A percentile compares a stretch with the other conserved stretches of the same genome.
Conservation (phyloP, 257 asterid species). For the Petunia secreta region DNA sequence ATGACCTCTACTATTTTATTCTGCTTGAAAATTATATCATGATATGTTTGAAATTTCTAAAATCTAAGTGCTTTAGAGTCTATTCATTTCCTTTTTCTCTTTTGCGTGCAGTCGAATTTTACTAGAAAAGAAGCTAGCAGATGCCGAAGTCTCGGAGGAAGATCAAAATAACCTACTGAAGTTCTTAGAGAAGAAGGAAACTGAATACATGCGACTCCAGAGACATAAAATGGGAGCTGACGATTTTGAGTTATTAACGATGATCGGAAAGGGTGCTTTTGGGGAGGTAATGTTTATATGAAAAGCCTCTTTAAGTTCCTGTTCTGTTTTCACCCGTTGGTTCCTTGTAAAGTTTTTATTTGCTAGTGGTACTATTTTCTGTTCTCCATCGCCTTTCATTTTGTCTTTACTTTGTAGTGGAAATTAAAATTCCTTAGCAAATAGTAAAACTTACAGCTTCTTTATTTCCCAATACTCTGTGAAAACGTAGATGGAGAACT, state of each 20-base stretch:
- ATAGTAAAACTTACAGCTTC: not conserved
- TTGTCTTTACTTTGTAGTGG: not conserved
- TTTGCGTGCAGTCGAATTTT: slow-evolving; percentile 63
- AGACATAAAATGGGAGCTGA: slow-evolving; percentile 96
- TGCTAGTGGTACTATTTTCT: not conserved
- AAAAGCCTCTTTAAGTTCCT: not conserved
- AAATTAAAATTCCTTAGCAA: not conserved
- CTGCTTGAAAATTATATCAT: not conserved
- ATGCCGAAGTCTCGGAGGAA: slow-evolving; percentile 97
- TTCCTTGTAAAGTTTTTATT: not conserved
- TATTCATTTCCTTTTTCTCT: slow-evolving; percentile 28
- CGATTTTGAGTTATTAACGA: slow-evolving; percentile 90
- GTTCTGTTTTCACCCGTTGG: not conserved
- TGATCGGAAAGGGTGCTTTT: slow-evolving; percentile 99
- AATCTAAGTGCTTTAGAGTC: slow-evolving; percentile 18
- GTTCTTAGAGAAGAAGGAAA: slow-evolving; percentile 91
- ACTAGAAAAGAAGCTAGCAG: slow-evolving; percentile 95
- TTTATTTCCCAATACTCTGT: not conserved
- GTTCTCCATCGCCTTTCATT: not conserved
- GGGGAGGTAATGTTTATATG: slow-evolving; percentile 73
- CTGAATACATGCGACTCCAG: slow-evolving; percentile 97
- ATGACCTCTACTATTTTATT: not conserved
- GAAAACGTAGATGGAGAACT: not conserved
- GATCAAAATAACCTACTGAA: slow-evolving; percentile 89
- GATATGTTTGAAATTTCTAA: slow-evolving; percentile 19